Evolutionary conservation across 805 yeast species (phyloP).

Genomic region (Kazachstania psychrophila): DNA sequence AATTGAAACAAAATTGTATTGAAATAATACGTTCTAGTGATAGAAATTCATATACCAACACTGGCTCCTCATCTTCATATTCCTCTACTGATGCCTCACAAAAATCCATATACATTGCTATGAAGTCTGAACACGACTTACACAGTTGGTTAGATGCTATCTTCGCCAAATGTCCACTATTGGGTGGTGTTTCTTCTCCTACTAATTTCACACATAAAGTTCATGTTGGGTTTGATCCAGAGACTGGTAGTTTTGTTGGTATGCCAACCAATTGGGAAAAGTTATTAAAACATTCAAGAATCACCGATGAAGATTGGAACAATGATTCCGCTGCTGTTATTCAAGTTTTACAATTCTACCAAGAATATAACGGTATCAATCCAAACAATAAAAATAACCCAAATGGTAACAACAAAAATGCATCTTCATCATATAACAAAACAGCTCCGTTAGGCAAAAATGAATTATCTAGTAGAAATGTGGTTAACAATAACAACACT

Average conservation of each 20-base stretch:
- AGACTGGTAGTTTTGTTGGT: conserved; percentile 81
- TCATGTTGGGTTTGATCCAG: conserved; percentile 79
- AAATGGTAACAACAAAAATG: not conserved
- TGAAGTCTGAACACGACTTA: conserved; percentile 71
- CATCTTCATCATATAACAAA: too few species aligned
- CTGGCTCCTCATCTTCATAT: not conserved
- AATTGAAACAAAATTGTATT: conserved; percentile 68
- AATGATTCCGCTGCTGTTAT: conserved; percentile 93
- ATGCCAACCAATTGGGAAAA: conserved; percentile 92
- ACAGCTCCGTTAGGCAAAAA: not conserved
- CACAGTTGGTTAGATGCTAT: conserved; percentile 89
- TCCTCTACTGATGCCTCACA: conserved; percentile 22
- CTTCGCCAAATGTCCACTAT: conserved; percentile 60
- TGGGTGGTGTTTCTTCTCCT: conserved; percentile 73
- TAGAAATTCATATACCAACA: conserved; percentile 15
- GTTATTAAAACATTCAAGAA: conserved; percentile 74
- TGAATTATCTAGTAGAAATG: conserved; percentile 1
- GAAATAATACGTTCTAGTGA: conserved; percentile 54
- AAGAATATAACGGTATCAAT: conserved; percentile 31
- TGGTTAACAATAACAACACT: conserved; percentile 9
- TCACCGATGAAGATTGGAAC: conserved; percentile 84
- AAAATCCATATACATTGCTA: conserved; percentile 62
- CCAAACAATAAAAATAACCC: conserved; percentile 1
- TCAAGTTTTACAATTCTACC: conserved; percentile 78
- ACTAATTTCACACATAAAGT: conserved; percentile 92